Percentiles rank a stretch among this genome's conserved stretches.
These are phyloP conservation scores for Ganoderma lucidum DNA, from an alignment of 1,284 basidiomycete genomes.

Conservation along the genomic window DNA sequence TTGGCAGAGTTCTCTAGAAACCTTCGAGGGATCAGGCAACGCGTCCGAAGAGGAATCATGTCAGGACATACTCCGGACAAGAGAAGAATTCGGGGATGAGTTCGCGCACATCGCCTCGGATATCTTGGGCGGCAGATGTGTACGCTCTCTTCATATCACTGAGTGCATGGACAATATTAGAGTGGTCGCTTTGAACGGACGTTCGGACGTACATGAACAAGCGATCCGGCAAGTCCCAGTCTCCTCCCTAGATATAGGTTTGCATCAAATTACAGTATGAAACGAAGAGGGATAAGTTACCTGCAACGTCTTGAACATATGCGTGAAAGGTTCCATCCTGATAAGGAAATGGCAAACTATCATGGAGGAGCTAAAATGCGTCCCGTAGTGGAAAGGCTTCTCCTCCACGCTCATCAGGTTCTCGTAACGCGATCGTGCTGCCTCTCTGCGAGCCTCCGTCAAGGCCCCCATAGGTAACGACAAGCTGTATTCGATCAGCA, in stretches of 20 bases:
- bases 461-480: slow-evolving; percentile 93
- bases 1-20: slow-evolving; percentile 79
- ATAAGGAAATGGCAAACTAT: slow-evolving; percentile 97
- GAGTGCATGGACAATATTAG: slow-evolving; percentile 13
- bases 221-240: slow-evolving; percentile 95
- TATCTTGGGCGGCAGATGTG: slow-evolving; percentile 85
- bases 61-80: slow-evolving; percentile 66
- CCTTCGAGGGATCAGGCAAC: slow-evolving; percentile 43
- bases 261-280: background rate
- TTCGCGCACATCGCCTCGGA: slow-evolving; percentile 94
- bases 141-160: slow-evolving; percentile 84
- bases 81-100: slow-evolving; percentile 94
- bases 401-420: slow-evolving; percentile 86
- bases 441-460: slow-evolving; percentile 74
- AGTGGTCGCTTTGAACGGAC: no score
- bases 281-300: slow-evolving; percentile 37
- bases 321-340: slow-evolving; percentile 88
- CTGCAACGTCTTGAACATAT: slow-evolving; percentile 92
- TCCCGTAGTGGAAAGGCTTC: slow-evolving; percentile 92
- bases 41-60: background rate
- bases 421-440: slow-evolving; percentile 78
- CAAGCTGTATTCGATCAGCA: slow-evolving; percentile 52
- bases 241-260: slow-evolving; percentile 69
- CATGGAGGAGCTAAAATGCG: slow-evolving; percentile 97
- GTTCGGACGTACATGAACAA: slow-evolving; percentile 72